Evolutionary conservation across 1,284 basidiomycete genomes (phyloP).

Genomic region (Fomes fomentarius): DNA sequence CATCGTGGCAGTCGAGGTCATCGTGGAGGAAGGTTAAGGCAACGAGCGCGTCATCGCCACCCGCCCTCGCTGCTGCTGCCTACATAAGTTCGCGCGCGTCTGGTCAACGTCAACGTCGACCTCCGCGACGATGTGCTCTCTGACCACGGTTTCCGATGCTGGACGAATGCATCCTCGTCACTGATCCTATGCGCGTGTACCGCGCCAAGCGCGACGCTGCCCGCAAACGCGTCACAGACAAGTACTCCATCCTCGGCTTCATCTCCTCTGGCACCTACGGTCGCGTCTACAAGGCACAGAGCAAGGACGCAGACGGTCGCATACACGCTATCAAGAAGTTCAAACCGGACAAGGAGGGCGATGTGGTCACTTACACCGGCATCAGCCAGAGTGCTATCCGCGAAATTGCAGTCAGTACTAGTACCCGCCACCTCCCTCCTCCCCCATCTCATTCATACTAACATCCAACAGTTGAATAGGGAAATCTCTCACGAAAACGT

Average conservation of each 20-base stretch:
- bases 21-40: not conserved
- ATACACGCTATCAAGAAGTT: slow-evolving; percentile 99
- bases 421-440: not conserved
- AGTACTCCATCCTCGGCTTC: slow-evolving; percentile 94
- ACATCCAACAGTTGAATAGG: slow-evolving; percentile 74
- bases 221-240: slow-evolving; percentile 70
- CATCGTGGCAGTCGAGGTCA: too few species aligned
- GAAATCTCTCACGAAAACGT: slow-evolving; percentile 95
- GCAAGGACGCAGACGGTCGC: slow-evolving; percentile 64
- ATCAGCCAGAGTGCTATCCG: slow-evolving; percentile 97
- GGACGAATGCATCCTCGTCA: slow-evolving; percentile 24
- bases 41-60: not conserved
- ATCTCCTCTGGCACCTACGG: slow-evolving; percentile 99
- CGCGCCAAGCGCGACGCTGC: slow-evolving; percentile 76
- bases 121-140: too few species aligned
- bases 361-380: slow-evolving; percentile 91
- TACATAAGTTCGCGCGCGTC: too few species aligned
- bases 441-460: not conserved
- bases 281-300: slow-evolving; percentile 95
- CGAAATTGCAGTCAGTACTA: slow-evolving; percentile 84
- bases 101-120: too few species aligned
- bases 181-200: slow-evolving; percentile 84
- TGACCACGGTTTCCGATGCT: slow-evolving; percentile 8
- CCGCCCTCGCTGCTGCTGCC: too few species aligned
- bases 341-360: slow-evolving; percentile 98